Conservation (phyloP, 139 green algal genomes). For the Diplosphaera chodatii region DNA sequence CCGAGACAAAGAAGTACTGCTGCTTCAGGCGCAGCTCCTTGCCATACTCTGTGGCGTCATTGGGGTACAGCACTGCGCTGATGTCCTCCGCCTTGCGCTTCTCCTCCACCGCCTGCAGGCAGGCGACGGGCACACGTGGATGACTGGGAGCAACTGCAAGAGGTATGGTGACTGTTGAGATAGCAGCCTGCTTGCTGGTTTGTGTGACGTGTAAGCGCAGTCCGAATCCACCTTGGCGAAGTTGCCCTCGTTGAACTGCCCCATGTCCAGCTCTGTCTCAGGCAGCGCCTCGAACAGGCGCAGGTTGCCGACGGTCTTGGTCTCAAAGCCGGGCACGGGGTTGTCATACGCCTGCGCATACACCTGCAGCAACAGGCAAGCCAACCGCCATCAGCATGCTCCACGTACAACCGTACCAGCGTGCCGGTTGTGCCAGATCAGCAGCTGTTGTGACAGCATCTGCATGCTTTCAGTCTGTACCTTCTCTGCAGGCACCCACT, state of each 20-base stretch:
- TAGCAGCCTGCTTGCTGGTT: no score
- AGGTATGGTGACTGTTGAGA: no score
- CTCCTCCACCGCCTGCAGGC: conserved; percentile 66
- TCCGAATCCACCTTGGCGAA: conserved; percentile 32
- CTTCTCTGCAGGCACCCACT: conserved; percentile 59
- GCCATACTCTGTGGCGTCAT: conserved; percentile 92
- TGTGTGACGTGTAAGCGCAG: no score
- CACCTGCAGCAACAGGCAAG: conserved; percentile 42
- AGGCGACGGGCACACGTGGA: not conserved
- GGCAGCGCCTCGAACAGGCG: conserved; percentile 92
- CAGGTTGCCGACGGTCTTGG: conserved; percentile 88
- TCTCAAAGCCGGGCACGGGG: conserved; percentile 93
- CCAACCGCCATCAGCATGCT: not conserved
- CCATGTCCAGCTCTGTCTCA: conserved; percentile 90
- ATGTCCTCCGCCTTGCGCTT: conserved; percentile 87
- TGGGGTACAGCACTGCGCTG: conserved; percentile 95
- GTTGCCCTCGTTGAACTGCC: conserved; percentile 72
- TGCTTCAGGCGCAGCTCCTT: conserved; percentile 99
- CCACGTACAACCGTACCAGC: no score
- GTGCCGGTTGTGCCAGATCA: no score
- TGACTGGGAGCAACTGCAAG: not conserved
- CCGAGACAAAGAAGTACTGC: conserved; percentile 98
- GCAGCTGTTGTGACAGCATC: no score
- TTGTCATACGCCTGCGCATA: conserved; percentile 87
- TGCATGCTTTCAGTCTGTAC: conserved; percentile 9